Conservation (phyloP, 768 basidiomycete genomes). For the Gloeopeniophorella convolvens region DNA sequence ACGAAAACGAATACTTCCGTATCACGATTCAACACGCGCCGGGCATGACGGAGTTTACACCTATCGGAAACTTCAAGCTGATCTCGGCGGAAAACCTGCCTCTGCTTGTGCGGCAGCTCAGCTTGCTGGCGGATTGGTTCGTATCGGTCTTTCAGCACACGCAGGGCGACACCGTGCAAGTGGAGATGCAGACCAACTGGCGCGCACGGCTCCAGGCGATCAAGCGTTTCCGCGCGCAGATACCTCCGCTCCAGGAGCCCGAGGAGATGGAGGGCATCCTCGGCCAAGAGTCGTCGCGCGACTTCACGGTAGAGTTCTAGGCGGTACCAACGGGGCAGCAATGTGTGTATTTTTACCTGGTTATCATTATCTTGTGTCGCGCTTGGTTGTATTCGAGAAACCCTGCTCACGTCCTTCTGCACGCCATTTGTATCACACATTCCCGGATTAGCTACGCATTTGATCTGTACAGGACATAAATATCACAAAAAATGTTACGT, state of each 20-base stretch:
- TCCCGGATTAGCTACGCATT: too few relatives aligned
- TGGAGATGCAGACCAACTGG: conserved; percentile 90
- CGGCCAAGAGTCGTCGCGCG: conserved; percentile 27
- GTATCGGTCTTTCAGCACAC: conserved; percentile 77
- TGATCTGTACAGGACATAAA: conserved; percentile 11
- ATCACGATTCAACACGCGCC: conserved; percentile 82
- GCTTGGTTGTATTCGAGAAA: background rate
- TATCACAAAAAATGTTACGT: background rate
- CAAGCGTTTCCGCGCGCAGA: conserved; percentile 47
- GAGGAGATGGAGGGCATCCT: conserved; percentile 25
- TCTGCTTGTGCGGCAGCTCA: conserved; percentile 81
- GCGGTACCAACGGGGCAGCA: background rate
- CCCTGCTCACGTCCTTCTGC: background rate
- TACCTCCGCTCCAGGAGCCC: conserved; percentile 19
- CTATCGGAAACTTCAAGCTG: conserved; percentile 90
- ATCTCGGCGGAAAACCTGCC: conserved; percentile 86
- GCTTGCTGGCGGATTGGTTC: conserved; percentile 85
- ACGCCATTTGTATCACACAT: conserved; percentile 4
- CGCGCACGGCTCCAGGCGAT: conserved; percentile 73
- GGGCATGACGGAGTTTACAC: conserved; percentile 92
- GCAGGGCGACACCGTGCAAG: conserved; percentile 56
- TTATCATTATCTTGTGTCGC: conserved; percentile 16
- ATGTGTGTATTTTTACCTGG: background rate
- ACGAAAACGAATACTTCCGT: conserved; percentile 95
- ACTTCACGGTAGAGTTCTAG: conserved; percentile 25